Evolutionary conservation across 345 rosid species (phyloP).

Genomic region (Salix brachista): DNA sequence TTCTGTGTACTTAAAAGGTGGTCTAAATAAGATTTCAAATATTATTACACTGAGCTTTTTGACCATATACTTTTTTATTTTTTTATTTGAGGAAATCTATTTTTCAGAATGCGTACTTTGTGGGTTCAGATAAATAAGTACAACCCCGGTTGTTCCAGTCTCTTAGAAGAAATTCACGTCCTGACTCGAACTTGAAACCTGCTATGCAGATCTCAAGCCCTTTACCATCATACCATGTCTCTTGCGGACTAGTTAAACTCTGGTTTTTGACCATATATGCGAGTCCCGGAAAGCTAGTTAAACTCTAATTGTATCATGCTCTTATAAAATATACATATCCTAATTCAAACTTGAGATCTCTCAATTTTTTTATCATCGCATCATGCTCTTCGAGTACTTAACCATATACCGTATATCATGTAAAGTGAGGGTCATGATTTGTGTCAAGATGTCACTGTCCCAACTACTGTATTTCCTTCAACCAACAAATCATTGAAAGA

Average conservation of each 20-base stretch:
- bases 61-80: background rate
- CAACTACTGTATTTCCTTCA: background rate
- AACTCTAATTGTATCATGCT: too few relatives aligned
- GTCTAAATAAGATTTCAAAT: background rate
- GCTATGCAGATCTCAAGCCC: rapidly evolving
- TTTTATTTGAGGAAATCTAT: too few relatives aligned
- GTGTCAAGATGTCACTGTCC: background rate
- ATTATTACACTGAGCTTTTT: background rate
- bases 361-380: too few relatives aligned
- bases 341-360: too few relatives aligned
- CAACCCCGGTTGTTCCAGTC: too few relatives aligned
- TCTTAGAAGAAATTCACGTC: rapidly evolving
- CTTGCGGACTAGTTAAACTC: too few relatives aligned
- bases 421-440: background rate
- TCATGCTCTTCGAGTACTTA: too few relatives aligned
- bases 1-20: background rate
- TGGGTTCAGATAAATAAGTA: rapidly evolving
- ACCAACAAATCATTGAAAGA: background rate
- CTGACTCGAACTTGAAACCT: rapidly evolving
- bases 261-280: too few relatives aligned
- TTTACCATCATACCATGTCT: too few relatives aligned
- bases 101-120: too few relatives aligned
- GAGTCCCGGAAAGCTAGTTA: rapidly evolving
- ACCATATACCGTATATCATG: background rate
- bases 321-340: too few relatives aligned